Evolutionary conservation across 495 filamentous ascomycete genomes (phyloP), one percentile per base, ranked within the genome.

Genomic region (Hypoxylon perforatum): DNA sequence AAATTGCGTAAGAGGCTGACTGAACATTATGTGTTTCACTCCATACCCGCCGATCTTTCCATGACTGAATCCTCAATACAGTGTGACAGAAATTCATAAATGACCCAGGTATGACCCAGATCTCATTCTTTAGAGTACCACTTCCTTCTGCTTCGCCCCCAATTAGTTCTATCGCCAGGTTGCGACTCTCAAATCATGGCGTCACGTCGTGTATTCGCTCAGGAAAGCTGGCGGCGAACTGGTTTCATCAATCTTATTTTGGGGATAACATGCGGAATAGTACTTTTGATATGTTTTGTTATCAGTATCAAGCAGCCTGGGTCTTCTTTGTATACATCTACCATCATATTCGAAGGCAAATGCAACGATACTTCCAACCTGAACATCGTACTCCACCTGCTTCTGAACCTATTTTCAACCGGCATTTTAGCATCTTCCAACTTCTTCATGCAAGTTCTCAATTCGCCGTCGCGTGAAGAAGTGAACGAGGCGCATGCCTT

Each of bases 381-480:
- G 12, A 56, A 56, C 19, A 15, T 23, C 0, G 22, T 52, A 9
- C 33, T 71, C 58, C 77, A 78, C 48, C 47, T 77, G 1, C 35
- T 77, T 4, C 76, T 80, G 36, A 80, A 78, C 35, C 21, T 75
- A 14, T 36, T 79, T 0, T 75, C 75, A 4, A 78, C 74, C 1
- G 56, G 44, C 0, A 66, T 77, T 15, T 60, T 81, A 5, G 74
- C 66, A 14, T 73, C 74, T 0, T 76, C 74, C 30, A 77, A 73
- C 35, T 77, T 78, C 49, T 77, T 72, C 44, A 81, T 81, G 79
- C 79, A 82, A 38, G 56, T 73, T 11, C 52, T 80, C 36, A 66
- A 41, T 25, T 49, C 59, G 0, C 44, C 55, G 9, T 67, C 59
- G 1, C 59, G 63, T 7, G 9, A 63, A 35, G 63, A 71, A 14